phyloP scores from a whole-genome alignment of 345 rosid genomes.

The Gossypium longicalyx region DNA sequence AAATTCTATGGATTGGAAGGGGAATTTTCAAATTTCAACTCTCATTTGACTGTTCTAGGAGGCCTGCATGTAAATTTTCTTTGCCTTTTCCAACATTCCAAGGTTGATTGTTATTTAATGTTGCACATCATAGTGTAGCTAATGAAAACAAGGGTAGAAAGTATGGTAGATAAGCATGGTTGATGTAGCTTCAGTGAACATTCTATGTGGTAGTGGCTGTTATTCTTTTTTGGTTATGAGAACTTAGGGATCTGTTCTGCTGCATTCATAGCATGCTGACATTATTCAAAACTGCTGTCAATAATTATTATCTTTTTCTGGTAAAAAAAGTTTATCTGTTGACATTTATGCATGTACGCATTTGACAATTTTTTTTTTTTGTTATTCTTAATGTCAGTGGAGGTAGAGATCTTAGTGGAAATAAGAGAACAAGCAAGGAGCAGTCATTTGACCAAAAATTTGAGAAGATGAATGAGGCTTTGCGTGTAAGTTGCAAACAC shows the following conservation, averaged over 20 bases:
- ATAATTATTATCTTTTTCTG: not conserved
- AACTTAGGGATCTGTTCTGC: not conserved
- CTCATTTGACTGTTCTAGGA: not conserved
- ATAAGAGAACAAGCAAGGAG: conserved; percentile 53
- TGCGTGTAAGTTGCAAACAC: conserved; percentile 52
- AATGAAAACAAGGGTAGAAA: not conserved
- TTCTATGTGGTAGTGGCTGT: not conserved
- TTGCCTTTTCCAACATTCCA: not conserved
- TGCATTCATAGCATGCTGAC: not conserved
- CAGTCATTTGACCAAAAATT: conserved; percentile 60
- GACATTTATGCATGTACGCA: not conserved
- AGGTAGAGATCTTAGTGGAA: conserved; percentile 64
- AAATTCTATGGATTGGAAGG: not conserved
- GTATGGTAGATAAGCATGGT: not conserved
- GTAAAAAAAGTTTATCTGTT: not conserved
- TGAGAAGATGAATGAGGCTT: conserved; percentile 45
- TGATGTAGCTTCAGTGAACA: not conserved
- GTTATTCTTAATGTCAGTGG: conserved; percentile 36
- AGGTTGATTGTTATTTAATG: not conserved
- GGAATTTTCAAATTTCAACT: not conserved
- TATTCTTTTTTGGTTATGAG: not conserved
- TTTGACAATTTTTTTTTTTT: conserved; percentile 4
- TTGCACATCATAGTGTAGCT: not conserved
- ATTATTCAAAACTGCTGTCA: not conserved
- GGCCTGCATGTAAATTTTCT: not conserved